Evolutionary conservation across 163 green algal genomes (phyloP).

Genomic region (Coccomyxa subellipsoidea): DNA sequence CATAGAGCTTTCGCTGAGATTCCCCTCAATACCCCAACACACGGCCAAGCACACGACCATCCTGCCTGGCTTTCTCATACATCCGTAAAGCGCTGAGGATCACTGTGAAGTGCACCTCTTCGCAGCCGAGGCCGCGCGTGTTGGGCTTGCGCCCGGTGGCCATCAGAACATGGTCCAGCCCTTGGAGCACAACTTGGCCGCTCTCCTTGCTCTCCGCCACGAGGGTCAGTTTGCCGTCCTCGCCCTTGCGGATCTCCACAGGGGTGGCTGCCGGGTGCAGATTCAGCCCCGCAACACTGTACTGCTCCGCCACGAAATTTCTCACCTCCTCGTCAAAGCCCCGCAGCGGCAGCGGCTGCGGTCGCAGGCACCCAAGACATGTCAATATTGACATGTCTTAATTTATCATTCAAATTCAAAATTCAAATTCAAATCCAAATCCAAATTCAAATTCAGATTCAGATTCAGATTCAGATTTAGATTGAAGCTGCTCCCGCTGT

Average conservation of each 20-base stretch:
- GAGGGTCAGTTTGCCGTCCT: slow-evolving; percentile 31
- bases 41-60: no score
- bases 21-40: no score
- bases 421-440: no score
- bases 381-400: background rate
- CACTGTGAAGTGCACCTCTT: no score
- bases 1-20: no score
- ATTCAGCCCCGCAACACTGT: slow-evolving; percentile 63
- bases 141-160: slow-evolving; percentile 81
- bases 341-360: slow-evolving; percentile 28
- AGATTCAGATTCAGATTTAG: no score
- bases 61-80: no score
- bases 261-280: slow-evolving; percentile 65
- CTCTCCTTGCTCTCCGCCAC: slow-evolving; percentile 32
- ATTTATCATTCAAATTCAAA: no score
- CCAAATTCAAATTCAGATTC: no score
- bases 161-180: slow-evolving; percentile 57
- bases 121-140: slow-evolving; percentile 69
- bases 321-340: slow-evolving; percentile 87
- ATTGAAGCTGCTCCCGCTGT: no score
- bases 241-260: slow-evolving; percentile 29
- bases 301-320: slow-evolving; percentile 76
- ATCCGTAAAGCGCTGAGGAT: no score
- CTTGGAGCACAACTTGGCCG: slow-evolving; percentile 31
- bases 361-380: background rate